Percentiles rank a stretch among this genome's conserved stretches.
phyloP scores from a whole-genome alignment of 2,329 filamentous ascomycete species.

The Penicillium sp. region DNA sequence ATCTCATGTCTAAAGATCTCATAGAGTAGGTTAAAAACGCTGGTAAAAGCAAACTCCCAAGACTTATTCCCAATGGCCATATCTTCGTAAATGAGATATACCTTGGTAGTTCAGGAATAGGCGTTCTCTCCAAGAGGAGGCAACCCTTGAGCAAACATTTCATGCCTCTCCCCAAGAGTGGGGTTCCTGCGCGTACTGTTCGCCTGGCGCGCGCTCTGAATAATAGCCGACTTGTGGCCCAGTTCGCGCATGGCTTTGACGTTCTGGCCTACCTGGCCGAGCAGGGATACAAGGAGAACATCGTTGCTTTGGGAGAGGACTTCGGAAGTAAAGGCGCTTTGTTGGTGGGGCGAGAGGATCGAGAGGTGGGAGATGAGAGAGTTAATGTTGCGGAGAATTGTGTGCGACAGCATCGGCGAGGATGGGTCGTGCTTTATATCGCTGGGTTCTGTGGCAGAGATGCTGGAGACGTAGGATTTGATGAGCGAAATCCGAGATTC shows the following conservation, averaged over 20 bases:
- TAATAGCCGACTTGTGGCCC: slow-evolving; percentile 65
- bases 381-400: slow-evolving; percentile 80
- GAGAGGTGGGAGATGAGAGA: slow-evolving; percentile 77
- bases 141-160: slow-evolving; percentile 20
- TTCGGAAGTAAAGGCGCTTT: slow-evolving; percentile 62
- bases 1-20: slow-evolving; percentile 6
- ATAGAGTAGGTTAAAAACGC: background rate
- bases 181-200: slow-evolving; percentile 21
- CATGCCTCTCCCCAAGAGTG: slow-evolving; percentile 22
- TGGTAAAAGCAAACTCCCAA: background rate
- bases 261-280: slow-evolving; percentile 69
- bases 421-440: slow-evolving; percentile 25
- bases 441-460: slow-evolving; percentile 57
- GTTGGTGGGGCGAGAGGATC: slow-evolving; percentile 68
- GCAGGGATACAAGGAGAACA: slow-evolving; percentile 69
- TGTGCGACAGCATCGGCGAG: slow-evolving; percentile 58
- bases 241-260: slow-evolving; percentile 66
- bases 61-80: background rate
- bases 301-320: slow-evolving; percentile 76
- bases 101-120: slow-evolving; percentile 6
- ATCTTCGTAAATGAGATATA: background rate
- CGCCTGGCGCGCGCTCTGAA: slow-evolving; percentile 44
- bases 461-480: slow-evolving; percentile 67
- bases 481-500: slow-evolving; percentile 69
- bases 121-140: background rate